A percentile compares a stretch with the other conserved stretches of the same genome.
phyloP scores from a whole-genome alignment of 805 yeast species.

The Suhomyces emberorum region DNA sequence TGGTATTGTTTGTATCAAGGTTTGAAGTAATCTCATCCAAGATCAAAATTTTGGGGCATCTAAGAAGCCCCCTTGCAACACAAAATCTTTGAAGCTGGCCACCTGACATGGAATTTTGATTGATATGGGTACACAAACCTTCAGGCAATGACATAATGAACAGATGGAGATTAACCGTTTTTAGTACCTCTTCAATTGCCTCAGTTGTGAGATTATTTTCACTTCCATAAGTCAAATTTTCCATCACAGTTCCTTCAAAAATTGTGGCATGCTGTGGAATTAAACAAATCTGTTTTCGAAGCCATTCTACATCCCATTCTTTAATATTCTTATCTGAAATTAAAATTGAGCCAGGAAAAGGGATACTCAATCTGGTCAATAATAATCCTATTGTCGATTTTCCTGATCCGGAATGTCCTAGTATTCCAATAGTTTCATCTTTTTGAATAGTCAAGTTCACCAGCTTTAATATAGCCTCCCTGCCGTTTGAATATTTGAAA shows the following conservation, averaged over 20 bases:
- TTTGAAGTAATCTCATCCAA: conserved; percentile 92
- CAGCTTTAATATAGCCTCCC: conserved; percentile 32
- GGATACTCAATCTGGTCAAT: conserved; percentile 50
- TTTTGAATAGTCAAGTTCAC: conserved; percentile 41
- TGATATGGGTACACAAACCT: conserved; percentile 59
- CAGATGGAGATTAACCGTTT: conserved; percentile 48
- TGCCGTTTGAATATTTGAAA: conserved; percentile 47
- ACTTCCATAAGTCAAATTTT: conserved; percentile 65
- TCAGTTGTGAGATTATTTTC: conserved; percentile 14
- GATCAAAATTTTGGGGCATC: conserved; percentile 62
- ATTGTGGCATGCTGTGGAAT: conserved; percentile 76
- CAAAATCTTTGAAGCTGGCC: conserved; percentile 89
- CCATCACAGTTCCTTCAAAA: conserved; percentile 69
- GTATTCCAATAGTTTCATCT: conserved; percentile 59
- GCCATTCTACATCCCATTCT: conserved; percentile 40
- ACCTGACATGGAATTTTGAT: conserved; percentile 64
- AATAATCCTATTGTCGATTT: conserved; percentile 73
- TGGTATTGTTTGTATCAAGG: conserved; percentile 63
- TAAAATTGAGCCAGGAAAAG: conserved; percentile 36
- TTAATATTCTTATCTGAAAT: conserved; percentile 49
- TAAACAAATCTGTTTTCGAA: conserved; percentile 56
- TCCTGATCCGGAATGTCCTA: conserved; percentile 90
- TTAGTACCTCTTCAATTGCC: conserved; percentile 36
- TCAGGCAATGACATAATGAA: conserved; percentile 54
- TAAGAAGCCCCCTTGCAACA: conserved; percentile 74